Evolutionary conservation across 768 basidiomycete genomes (phyloP).

Genomic region (Suillus placidus): DNA sequence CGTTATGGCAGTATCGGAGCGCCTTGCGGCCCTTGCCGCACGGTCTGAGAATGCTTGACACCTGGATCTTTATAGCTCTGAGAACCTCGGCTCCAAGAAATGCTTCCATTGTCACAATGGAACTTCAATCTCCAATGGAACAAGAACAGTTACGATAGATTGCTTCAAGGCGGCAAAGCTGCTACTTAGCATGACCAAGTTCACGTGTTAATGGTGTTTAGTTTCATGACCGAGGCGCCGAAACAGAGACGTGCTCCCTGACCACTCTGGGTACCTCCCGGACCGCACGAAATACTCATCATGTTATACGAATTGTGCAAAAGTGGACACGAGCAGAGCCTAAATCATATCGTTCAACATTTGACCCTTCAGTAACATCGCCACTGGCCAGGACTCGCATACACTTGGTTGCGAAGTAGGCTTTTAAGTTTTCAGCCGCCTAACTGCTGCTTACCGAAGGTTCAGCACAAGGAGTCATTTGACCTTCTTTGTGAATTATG

Average conservation of each 20-base stretch:
- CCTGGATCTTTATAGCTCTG: not conserved
- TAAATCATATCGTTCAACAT: not conserved
- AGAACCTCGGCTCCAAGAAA: not conserved
- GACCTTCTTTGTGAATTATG: slow-evolving; percentile 1
- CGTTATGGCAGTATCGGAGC: slow-evolving; percentile 2
- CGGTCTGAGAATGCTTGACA: slow-evolving; percentile 2
- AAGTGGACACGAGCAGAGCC: not conserved
- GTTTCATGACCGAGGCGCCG: slow-evolving; percentile 7
- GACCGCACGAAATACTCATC: not conserved
- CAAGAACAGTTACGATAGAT: slow-evolving; percentile 1
- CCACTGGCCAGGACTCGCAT: not conserved
- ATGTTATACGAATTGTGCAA: not conserved
- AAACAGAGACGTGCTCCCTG: not conserved
- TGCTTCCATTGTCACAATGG: slow-evolving; percentile 1
- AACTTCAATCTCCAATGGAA: slow-evolving; percentile 3
- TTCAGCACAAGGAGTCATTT: slow-evolving; percentile 1
- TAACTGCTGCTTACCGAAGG: not conserved
- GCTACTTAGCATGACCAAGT: not conserved
- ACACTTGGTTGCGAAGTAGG: not conserved
- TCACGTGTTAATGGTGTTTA: not conserved
- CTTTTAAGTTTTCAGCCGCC: not conserved
- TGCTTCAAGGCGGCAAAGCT: not conserved
- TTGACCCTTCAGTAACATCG: not conserved
- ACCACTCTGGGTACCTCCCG: not conserved
- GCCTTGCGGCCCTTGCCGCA: slow-evolving; percentile 1